phyloP scores from a whole-genome alignment of 139 green algal species.

The Haematococcus sp. region DNA sequence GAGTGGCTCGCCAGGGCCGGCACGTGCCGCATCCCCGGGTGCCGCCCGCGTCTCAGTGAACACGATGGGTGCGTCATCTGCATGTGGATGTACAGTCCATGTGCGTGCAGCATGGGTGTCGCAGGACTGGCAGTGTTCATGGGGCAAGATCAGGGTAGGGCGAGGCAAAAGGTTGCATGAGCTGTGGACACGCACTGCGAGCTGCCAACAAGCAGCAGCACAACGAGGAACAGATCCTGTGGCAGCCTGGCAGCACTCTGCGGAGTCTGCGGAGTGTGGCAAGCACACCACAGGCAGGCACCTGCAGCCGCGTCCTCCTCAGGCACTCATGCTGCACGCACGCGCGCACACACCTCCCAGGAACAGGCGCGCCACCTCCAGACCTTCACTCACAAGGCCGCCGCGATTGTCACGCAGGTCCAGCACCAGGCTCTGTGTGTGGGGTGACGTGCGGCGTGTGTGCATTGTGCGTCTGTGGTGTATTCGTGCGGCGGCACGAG shows the following conservation, averaged over 20 bases:
- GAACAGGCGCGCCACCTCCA: slow-evolving; percentile 90
- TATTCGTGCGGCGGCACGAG: too few relatives aligned
- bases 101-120: too few relatives aligned
- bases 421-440: slow-evolving; percentile 62
- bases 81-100: not conserved
- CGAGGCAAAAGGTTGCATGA: too few relatives aligned
- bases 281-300: not conserved
- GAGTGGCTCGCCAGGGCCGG: slow-evolving; percentile 38
- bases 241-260: too few relatives aligned
- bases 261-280: too few relatives aligned
- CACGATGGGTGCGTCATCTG: slow-evolving; percentile 64
- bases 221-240: too few relatives aligned
- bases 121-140: too few relatives aligned
- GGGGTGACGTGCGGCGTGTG: too few relatives aligned
- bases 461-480: too few relatives aligned
- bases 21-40: slow-evolving; percentile 19
- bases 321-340: not conserved
- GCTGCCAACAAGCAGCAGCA: too few relatives aligned
- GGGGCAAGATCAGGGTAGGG: too few relatives aligned
- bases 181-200: too few relatives aligned
- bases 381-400: slow-evolving; percentile 78
- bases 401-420: slow-evolving; percentile 93
- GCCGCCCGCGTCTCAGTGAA: slow-evolving; percentile 54
- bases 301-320: not conserved
- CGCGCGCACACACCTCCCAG: slow-evolving; percentile 53